These are phyloP conservation scores for Barnettozyma vustinii DNA, from an alignment of 805 yeast species.

Conservation along the genomic window DNA sequence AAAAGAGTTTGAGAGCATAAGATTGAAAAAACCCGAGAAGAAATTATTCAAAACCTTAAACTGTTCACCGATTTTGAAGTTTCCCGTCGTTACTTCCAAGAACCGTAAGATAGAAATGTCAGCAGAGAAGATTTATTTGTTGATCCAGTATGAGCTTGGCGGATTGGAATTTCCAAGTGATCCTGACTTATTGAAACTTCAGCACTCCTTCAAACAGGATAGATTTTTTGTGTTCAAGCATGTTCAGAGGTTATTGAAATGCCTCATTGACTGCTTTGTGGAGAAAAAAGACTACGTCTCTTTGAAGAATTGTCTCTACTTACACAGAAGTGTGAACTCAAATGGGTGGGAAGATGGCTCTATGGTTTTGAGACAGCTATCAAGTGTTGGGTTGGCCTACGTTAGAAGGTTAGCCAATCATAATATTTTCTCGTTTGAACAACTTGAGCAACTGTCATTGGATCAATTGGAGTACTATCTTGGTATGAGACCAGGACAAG, in stretches of 20 bases:
- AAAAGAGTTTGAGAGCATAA: slow-evolving; percentile 35
- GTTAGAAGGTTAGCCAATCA: slow-evolving; percentile 34
- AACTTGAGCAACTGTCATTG: slow-evolving; percentile 26
- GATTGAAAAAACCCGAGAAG: slow-evolving; percentile 40
- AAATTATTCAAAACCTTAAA: slow-evolving; percentile 40
- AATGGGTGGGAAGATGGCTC: slow-evolving; percentile 47
- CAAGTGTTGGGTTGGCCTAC: slow-evolving; percentile 39
- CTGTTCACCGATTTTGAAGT: slow-evolving; percentile 32
- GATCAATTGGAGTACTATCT: slow-evolving; percentile 36
- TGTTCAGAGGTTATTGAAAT: slow-evolving; percentile 36
- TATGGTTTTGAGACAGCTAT: slow-evolving; percentile 41
- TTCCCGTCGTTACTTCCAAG: slow-evolving; percentile 26
- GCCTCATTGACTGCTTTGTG: slow-evolving; percentile 39
- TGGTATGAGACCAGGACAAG: slow-evolving; percentile 37
- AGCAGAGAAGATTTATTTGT: slow-evolving; percentile 35
- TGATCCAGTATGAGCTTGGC: slow-evolving; percentile 47
- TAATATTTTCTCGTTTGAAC: slow-evolving; percentile 29
- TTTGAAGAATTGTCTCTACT: slow-evolving; percentile 31
- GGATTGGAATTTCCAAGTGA: slow-evolving; percentile 42
- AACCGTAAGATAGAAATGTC: slow-evolving; percentile 22
- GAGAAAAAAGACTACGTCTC: slow-evolving; percentile 39
- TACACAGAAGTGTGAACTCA: slow-evolving; percentile 37
- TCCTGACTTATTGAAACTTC: slow-evolving; percentile 35
- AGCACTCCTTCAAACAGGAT: slow-evolving; percentile 38
- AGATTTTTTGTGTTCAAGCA: slow-evolving; percentile 38